Evolutionary conservation across 2,329 filamentous ascomycete species (phyloP).

Genomic region (Trichoderma pleuroti): DNA sequence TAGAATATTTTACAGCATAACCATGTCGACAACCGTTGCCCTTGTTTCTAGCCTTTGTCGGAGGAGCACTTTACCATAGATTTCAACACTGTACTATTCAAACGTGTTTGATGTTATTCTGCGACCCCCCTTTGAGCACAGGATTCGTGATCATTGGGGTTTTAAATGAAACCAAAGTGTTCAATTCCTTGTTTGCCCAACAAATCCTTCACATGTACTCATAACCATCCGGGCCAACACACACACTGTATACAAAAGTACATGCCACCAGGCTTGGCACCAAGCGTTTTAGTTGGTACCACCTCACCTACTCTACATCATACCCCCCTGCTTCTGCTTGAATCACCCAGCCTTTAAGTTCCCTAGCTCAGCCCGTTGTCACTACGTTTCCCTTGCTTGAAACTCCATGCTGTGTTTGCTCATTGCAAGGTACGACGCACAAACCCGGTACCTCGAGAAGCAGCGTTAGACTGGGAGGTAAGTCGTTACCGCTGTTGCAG

Average conservation of each 20-base stretch:
- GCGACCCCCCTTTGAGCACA: not conserved
- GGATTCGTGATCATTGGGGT: not conserved
- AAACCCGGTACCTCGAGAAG: conserved; percentile 5
- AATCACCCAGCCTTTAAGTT: conserved; percentile 9
- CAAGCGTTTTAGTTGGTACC: not conserved
- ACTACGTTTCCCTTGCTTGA: conserved; percentile 5
- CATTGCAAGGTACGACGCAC: conserved; percentile 7
- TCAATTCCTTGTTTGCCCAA: not conserved
- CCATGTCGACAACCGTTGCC: not conserved
- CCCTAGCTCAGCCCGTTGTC: conserved; percentile 16
- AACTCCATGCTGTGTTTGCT: conserved; percentile 10
- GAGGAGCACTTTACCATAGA: not conserved
- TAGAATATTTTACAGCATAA: not conserved
- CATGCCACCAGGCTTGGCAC: not conserved
- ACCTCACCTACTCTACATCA: not conserved
- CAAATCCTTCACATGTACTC: not conserved
- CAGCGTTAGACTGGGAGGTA: conserved; percentile 6
- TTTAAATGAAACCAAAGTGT: not conserved
- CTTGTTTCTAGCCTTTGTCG: not conserved
- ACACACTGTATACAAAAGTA: not conserved
- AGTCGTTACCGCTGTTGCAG: conserved; percentile 21
- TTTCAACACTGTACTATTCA: not conserved
- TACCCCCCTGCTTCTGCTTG: not conserved
- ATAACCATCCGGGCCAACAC: not conserved
- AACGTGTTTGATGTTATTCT: not conserved